These are phyloP conservation scores for Volutella citrinella DNA, from an alignment of 2,329 filamentous ascomycete species.

Conservation along the genomic window DNA sequence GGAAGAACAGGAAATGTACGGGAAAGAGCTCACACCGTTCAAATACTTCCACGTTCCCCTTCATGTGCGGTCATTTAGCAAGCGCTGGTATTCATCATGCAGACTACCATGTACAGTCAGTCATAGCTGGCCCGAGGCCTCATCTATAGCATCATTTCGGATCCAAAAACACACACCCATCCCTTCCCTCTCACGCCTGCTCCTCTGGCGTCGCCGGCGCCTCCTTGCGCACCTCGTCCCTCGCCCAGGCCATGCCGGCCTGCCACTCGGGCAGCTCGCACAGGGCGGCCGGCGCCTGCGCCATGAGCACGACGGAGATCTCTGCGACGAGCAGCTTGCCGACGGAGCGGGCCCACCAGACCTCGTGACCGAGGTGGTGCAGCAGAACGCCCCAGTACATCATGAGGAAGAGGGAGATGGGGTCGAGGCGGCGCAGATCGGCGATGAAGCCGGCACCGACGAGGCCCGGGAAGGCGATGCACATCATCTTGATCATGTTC, in stretches of 20 bases:
- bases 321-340: conserved; percentile 20
- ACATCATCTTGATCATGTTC: conserved; percentile 28
- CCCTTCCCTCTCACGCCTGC: no score
- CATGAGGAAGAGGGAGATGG: conserved; percentile 34
- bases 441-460: conserved; percentile 29
- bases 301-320: conserved; percentile 10
- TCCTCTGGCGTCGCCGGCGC: no score
- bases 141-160: no score
- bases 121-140: no score
- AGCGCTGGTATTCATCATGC: no score
- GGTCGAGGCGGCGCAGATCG: conserved; percentile 29
- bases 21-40: no score
- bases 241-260: conserved; percentile 19
- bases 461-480: conserved; percentile 27
- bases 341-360: conserved; percentile 24
- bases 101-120: no score
- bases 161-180: no score
- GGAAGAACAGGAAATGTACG: no score
- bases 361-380: conserved; percentile 17
- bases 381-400: conserved; percentile 37
- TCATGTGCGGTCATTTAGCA: no score
- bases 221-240: conserved; percentile 15
- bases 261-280: conserved; percentile 15
- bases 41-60: no score
- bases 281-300: conserved; percentile 1